phyloP scores from a whole-genome alignment of 2,329 filamentous ascomycete genomes.

The Colletotrichum graminicola region DNA sequence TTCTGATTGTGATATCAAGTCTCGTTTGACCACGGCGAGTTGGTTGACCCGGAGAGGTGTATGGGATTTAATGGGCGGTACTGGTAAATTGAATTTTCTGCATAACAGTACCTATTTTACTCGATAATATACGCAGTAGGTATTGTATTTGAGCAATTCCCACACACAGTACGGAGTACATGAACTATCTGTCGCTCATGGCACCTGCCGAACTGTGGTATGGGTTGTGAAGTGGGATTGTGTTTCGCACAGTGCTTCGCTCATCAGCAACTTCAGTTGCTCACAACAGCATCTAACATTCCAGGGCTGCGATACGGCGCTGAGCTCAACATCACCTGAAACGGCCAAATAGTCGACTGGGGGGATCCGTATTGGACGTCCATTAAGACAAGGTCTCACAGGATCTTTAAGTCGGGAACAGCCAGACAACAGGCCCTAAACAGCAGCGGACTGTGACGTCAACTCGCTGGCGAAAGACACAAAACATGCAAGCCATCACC shows the following conservation, averaged over 20 bases:
- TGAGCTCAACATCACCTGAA: neutral
- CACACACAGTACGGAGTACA: conserved; percentile 23
- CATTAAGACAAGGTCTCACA: conserved; percentile 1
- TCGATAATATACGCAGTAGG: neutral
- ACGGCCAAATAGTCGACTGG: neutral
- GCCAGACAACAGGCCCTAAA: neutral
- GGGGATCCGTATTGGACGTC: neutral
- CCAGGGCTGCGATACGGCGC: conserved; percentile 16
- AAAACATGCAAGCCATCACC: conserved; percentile 11
- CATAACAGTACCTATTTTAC: neutral
- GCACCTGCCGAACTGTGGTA: neutral
- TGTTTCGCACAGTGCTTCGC: conserved; percentile 35
- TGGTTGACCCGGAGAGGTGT: neutral
- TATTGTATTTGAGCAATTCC: neutral
- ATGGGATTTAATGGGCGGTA: neutral
- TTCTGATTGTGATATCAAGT: neutral
- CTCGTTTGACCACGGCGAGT: neutral
- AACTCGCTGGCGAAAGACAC: conserved; percentile 3
- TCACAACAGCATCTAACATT: conserved; percentile 29
- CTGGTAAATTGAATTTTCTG: neutral
- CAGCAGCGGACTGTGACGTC: conserved; percentile 9
- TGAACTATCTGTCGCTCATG: neutral
- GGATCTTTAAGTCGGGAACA: neutral
- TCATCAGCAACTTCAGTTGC: conserved; percentile 23
- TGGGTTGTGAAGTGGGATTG: neutral